Base-by-base conservation (phyloP, 768 basidiomycete genomes). In the Russula griseocarnosa region DNA sequence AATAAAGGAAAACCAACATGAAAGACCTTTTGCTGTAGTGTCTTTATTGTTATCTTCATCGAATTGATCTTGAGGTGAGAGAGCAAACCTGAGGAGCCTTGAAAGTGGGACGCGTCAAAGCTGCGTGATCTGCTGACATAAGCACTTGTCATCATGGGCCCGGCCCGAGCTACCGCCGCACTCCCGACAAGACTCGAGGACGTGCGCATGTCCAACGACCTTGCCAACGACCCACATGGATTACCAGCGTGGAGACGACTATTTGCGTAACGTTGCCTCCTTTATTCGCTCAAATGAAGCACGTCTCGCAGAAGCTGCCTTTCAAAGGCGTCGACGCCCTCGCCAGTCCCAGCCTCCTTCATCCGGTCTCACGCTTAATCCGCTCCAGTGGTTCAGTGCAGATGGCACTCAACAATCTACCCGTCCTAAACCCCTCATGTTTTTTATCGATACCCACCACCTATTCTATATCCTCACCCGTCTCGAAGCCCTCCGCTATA, bases 41-140 rank as follows among this genome's bases (percentile, higher is more conserved):
- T 98, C 79, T 98, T 98, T 72, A 98, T 79, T 30, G 93, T 96
- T 76, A 98, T 83, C 83, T 93, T 92, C 88, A 94, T 91, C 74
- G 74, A 82, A 94, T 91, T 74, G 74, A 82, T 67, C 54, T 61
- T 38, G 28, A 54, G 10, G 36, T 36, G 32, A 59, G 49, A 24
- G 53, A 5, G 14, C 16, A 28, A 49, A 5, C 22, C 11, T 26
- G 47, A 22, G n/a, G 8, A 22, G 46, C n/a, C 16, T 3, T 3
- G n/a, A 18, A 51, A 24, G 11, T 16, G 52, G 34, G 36, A 62
- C 61, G 61, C 61, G 61, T 62, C 38, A 28, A 26, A 32, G 20
- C 14, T 20, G 0, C 8, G 22, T 30, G 10, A 14, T 13, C 24
- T 11, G 40, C 36, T 61, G 30, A 61, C 42, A 40, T 61, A 54